Conservation (phyloP, 352 stramenopile species). For the Phytophthora sp. region DNA sequence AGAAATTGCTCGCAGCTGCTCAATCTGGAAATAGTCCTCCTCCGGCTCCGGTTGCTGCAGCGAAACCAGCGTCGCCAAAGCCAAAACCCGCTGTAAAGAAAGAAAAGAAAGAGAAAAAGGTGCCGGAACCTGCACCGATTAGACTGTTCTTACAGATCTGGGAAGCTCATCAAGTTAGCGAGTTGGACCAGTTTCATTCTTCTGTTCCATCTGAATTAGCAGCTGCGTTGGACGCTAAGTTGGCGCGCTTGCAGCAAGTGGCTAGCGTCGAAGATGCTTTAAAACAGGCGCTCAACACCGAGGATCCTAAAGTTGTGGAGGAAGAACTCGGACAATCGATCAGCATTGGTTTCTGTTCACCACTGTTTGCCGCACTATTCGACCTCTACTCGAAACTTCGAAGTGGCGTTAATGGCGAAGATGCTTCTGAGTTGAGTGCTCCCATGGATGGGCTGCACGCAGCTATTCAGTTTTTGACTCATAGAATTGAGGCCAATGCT, state of each 20-base stretch:
- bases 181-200: conserved; percentile 30
- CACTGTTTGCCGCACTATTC: conserved; percentile 54
- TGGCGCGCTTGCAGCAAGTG: conserved; percentile 51
- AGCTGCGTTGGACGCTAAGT: conserved; percentile 45
- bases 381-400: conserved; percentile 45
- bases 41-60: conserved; percentile 1
- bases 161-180: conserved; percentile 30
- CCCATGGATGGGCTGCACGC: conserved; percentile 56
- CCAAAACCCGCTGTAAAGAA: conserved; percentile 15
- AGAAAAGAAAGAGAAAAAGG: conserved; percentile 24
- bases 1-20: conserved; percentile 51
- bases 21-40: background rate
- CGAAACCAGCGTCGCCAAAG: conserved; percentile 7
- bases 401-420: conserved; percentile 18
- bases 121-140: conserved; percentile 17
- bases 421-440: conserved; percentile 2
- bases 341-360: conserved; percentile 59
- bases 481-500: conserved; percentile 49
- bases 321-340: conserved; percentile 61
- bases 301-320: conserved; percentile 50
- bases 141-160: conserved; percentile 51
- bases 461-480: conserved; percentile 60
- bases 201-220: conserved; percentile 30
- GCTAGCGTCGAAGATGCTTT: conserved; percentile 45
- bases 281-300: conserved; percentile 32